Evolutionary conservation across 352 stramenopile genomes (phyloP).

Genomic region (Phytophthora uliginosa): DNA sequence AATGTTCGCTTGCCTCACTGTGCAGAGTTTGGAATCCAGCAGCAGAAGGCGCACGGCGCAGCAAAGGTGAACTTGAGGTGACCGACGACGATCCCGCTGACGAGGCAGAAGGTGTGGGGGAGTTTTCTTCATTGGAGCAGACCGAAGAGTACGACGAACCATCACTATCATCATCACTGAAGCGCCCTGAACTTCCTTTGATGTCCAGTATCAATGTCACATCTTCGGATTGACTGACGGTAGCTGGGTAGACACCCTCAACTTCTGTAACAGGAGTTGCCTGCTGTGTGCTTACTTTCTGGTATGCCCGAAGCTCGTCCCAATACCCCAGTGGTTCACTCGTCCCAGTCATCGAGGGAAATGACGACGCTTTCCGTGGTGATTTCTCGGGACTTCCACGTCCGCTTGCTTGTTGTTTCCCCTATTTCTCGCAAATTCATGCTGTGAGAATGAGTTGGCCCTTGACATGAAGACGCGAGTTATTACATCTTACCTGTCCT

Average conservation of each 20-base stretch:
- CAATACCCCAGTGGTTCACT: constrained; percentile 13
- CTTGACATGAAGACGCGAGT: neutral
- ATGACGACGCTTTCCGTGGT: constrained; percentile 37
- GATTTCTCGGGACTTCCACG: constrained; percentile 19
- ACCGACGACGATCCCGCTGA: constrained; percentile 30
- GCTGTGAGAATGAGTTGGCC: constrained; percentile 9
- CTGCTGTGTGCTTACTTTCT: constrained; percentile 14
- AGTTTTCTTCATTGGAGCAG: constrained; percentile 27
- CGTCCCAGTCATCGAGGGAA: constrained; percentile 27
- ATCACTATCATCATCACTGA: constrained; percentile 43
- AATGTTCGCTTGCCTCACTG: constrained; percentile 20
- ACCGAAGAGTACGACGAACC: constrained; percentile 31
- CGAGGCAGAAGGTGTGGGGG: constrained; percentile 21
- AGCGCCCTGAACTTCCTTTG: constrained; percentile 8
- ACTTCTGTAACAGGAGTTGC: neutral
- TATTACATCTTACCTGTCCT: constrained; percentile 26
- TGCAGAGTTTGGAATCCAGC: constrained; percentile 23
- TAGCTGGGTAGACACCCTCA: neutral
- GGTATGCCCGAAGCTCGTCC: constrained; percentile 13
- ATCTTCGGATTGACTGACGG: constrained; percentile 9
- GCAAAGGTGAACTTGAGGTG: constrained; percentile 29
- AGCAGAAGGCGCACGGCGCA: constrained; percentile 15
- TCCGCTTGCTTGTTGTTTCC: constrained; percentile 12
- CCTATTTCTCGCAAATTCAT: constrained; percentile 1
- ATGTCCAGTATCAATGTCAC: constrained; percentile 30